Conservation (phyloP, 805 yeast genomes). For the Monosporozyma aerobia region DNA sequence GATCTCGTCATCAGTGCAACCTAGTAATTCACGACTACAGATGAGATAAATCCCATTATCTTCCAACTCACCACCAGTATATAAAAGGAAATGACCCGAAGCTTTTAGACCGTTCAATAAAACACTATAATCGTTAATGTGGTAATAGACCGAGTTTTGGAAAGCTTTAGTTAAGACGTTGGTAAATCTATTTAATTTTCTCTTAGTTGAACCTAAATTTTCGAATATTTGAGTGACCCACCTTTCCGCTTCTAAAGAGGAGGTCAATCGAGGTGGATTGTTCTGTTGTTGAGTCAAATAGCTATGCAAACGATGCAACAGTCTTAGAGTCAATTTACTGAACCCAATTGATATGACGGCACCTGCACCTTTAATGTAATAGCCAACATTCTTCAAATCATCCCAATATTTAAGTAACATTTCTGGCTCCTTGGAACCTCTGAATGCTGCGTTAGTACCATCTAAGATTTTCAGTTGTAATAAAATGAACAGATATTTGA, state of each 20-base stretch:
- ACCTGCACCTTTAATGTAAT: slow-evolving; percentile 73
- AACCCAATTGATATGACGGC: slow-evolving; percentile 73
- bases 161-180: slow-evolving; percentile 58
- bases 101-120: slow-evolving; percentile 52
- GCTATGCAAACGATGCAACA: slow-evolving; percentile 57
- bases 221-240: slow-evolving; percentile 66
- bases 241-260: slow-evolving; percentile 38
- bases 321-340: slow-evolving; percentile 50
- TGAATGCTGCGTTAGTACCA: slow-evolving; percentile 60
- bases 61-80: slow-evolving; percentile 58
- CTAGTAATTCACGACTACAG: slow-evolving; percentile 47
- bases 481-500: slow-evolving; percentile 61
- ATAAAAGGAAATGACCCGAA: slow-evolving; percentile 66
- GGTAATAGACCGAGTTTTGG: slow-evolving; percentile 61
- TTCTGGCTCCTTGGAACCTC: slow-evolving; percentile 88
- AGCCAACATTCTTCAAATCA: slow-evolving; percentile 67
- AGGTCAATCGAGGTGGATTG: slow-evolving; percentile 43
- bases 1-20: slow-evolving; percentile 35
- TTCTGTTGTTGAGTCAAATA: slow-evolving; percentile 65
- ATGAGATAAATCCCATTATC: slow-evolving; percentile 70
- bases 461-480: slow-evolving; percentile 72
- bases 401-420: slow-evolving; percentile 77
- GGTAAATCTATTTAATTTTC: slow-evolving; percentile 75
- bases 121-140: slow-evolving; percentile 40
- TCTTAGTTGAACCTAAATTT: slow-evolving; percentile 62